These are phyloP conservation scores for Venturia pyrina DNA, from an alignment of 2,329 filamentous ascomycete species.

Conservation along the genomic window DNA sequence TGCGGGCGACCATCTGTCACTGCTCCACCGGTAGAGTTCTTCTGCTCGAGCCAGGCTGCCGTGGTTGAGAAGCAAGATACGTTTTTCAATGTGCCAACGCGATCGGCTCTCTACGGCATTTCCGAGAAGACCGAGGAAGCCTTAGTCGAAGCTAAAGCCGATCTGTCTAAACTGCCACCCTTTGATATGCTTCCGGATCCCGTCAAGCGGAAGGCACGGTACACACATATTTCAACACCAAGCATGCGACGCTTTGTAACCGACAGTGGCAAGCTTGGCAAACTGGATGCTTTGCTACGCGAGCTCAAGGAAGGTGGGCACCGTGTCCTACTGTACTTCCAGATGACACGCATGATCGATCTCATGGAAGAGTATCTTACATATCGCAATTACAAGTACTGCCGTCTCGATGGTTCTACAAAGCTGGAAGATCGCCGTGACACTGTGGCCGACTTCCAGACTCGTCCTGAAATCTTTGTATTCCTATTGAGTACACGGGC, in stretches of 20 bases:
- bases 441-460: slow-evolving; percentile 95
- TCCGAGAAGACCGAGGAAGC: slow-evolving; percentile 56
- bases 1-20: slow-evolving; percentile 68
- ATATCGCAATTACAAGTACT: slow-evolving; percentile 98
- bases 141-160: slow-evolving; percentile 63
- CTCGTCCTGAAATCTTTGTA: slow-evolving; percentile 86
- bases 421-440: slow-evolving; percentile 95
- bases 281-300: slow-evolving; percentile 76
- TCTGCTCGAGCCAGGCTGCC: slow-evolving; percentile 57
- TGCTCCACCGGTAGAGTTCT: slow-evolving; percentile 76
- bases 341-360: slow-evolving; percentile 99
- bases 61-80: slow-evolving; percentile 57
- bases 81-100: slow-evolving; percentile 69
- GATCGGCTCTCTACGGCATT: slow-evolving; percentile 63
- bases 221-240: slow-evolving; percentile 83
- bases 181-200: slow-evolving; percentile 63
- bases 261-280: slow-evolving; percentile 90
- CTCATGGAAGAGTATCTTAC: slow-evolving; percentile 98
- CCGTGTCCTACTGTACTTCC: slow-evolving; percentile 95
- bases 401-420: slow-evolving; percentile 88
- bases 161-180: slow-evolving; percentile 51
- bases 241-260: slow-evolving; percentile 98
- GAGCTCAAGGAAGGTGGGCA: slow-evolving; percentile 87
- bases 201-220: slow-evolving; percentile 70
- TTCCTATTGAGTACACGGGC: slow-evolving; percentile 94